Percentiles rank a stretch among this genome's conserved stretches.
Evolutionary conservation across 768 basidiomycete genomes (phyloP).

Genomic region (Favolaschia claudopus): DNA sequence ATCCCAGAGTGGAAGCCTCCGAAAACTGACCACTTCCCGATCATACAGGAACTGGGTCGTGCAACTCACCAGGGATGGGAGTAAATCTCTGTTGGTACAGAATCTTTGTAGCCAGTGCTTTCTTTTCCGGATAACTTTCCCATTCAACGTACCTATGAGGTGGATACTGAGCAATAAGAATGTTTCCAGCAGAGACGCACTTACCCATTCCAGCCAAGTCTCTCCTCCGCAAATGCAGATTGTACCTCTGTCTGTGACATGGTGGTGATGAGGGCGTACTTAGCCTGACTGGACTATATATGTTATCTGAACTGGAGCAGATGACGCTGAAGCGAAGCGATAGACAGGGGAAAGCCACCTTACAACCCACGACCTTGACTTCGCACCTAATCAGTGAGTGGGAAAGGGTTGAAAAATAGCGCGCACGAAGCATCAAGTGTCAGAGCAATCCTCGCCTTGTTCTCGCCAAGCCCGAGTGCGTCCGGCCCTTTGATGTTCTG

Average conservation of each 20-base stretch:
- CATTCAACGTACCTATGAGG: constrained; percentile 54
- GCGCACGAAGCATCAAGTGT: too few species aligned
- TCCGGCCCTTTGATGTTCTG: too few species aligned
- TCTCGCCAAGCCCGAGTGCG: too few species aligned
- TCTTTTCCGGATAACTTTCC: constrained; percentile 55
- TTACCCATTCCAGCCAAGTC: constrained; percentile 48
- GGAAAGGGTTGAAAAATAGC: too few species aligned
- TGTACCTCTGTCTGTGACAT: not conserved
- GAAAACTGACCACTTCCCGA: constrained; percentile 50
- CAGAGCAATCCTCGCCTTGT: too few species aligned
- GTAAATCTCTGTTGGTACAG: constrained; percentile 48
- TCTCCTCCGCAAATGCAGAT: constrained; percentile 45
- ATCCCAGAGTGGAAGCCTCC: constrained; percentile 13
- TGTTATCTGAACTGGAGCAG: too few species aligned
- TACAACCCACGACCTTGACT: too few species aligned
- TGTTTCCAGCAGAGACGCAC: constrained; percentile 15
- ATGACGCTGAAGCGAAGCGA: too few species aligned
- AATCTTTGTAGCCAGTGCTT: constrained; percentile 47
- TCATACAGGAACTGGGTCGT: constrained; percentile 38
- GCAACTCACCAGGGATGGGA: constrained; percentile 47
- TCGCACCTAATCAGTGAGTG: too few species aligned
- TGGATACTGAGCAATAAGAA: not conserved
- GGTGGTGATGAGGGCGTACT: not conserved
- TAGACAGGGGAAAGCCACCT: too few species aligned
- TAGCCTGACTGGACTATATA: too few species aligned